Percentiles rank a stretch among this genome's conserved stretches.
Conservation (phyloP, 2,329 filamentous ascomycete genomes). For the Ilyonectria destructans region DNA sequence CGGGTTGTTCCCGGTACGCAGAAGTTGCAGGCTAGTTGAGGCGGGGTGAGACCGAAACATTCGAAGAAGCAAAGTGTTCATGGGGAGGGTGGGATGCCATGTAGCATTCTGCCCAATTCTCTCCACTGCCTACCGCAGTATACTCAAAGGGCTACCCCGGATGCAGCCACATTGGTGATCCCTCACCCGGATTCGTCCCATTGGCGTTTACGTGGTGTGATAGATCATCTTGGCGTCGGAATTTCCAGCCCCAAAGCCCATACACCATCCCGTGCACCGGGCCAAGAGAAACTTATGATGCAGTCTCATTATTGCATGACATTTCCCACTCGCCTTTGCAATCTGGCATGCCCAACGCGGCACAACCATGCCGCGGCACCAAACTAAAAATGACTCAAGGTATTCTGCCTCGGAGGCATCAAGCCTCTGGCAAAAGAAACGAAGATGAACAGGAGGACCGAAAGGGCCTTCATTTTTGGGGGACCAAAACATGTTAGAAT, state of each 20-base stretch:
- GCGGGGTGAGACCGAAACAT: slow-evolving; percentile 12
- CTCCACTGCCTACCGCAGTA: slow-evolving; percentile 20
- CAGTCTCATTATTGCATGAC: slow-evolving; percentile 10
- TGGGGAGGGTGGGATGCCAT: not conserved
- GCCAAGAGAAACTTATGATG: slow-evolving; percentile 16
- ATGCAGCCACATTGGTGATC: not conserved
- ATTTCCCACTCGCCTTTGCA: not conserved
- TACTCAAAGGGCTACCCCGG: slow-evolving; percentile 19
- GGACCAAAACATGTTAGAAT: not conserved
- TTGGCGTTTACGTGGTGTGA: slow-evolving; percentile 21
- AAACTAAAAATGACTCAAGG: slow-evolving; percentile 4
- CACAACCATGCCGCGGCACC: not conserved
- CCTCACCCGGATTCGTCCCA: not conserved
- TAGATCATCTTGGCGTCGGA: slow-evolving; percentile 20
- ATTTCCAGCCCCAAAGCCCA: slow-evolving; percentile 1
- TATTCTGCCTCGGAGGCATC: not conserved
- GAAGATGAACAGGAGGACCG: not conserved
- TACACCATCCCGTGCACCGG: not conserved
- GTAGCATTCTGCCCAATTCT: slow-evolving; percentile 6
- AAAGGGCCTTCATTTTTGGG: not conserved
- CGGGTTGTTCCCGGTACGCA: not conserved
- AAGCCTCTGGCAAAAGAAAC: slow-evolving; percentile 12
- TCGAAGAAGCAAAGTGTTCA: slow-evolving; percentile 12
- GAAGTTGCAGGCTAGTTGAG: slow-evolving; percentile 2
- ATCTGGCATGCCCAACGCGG: not conserved